Base-by-base conservation (phyloP, 2,329 filamentous ascomycete genomes). In the Fusarium abutilonis region DNA sequence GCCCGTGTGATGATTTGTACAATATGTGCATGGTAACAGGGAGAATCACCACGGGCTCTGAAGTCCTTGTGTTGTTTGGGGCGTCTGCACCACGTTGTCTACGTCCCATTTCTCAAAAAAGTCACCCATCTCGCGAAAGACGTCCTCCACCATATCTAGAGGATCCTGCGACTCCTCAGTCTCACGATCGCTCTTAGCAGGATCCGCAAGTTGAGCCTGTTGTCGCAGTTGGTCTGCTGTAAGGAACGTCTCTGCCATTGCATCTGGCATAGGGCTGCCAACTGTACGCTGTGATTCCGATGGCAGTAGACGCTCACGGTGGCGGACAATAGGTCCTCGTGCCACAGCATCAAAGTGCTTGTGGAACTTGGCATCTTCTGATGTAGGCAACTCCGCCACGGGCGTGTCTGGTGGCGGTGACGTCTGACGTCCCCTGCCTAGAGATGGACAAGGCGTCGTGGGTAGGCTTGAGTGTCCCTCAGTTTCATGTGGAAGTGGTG, bases 301-400 rank as follows among this genome's bases (percentile, higher is more conserved):
- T 5, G 79, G 80, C 3, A 82, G 66, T 2, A 82, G 66, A 13
- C 70, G 72, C 44, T 70, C 67, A n/a, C 68, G 51, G 8, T 36
- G 44, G 14, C 42, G 70, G 19, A 69, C 65, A 5, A 65, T 63
- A 36, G 47, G 70, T 67, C 76, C 75, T 19, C 70, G 74, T n/a
- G 75, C 77, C 35, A 83, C 73, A 1, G 75, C 75, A 26, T 76
- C 74, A 60, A 85, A 85, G 63, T 84, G 82, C n/a, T 76, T 76
- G 15, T 70, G 73, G 45, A 83, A 85, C 45, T 74, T 77, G 29
- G 74, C 68, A 46, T 75, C 73, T 8, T 73, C 70, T 3, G 71
- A 73, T 2, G 69, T 70, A 3, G 73, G 74, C 6, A 80, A 65
- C 8, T 77, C 71, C 19, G 72, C 65, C 9, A 77, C 67, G 2